phyloP scores from a whole-genome alignment of 305 asterid genomes.

The Fraxinus xanthoxyloides region DNA sequence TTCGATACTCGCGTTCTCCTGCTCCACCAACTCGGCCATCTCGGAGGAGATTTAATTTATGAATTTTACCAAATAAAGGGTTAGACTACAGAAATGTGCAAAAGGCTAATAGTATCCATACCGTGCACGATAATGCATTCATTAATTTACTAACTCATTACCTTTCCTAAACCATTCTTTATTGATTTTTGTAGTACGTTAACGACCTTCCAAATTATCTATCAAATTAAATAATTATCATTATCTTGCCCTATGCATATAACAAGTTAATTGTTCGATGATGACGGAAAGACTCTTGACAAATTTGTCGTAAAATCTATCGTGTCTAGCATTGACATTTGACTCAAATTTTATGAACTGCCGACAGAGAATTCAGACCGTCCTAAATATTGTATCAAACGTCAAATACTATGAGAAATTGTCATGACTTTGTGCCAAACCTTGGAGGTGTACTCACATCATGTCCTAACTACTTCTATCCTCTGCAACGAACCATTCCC shows the following conservation, averaged over 20 bases:
- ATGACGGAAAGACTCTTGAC: not conserved
- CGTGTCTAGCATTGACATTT: not conserved
- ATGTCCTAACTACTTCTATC: slow-evolving; percentile 1
- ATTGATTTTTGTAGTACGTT: not conserved
- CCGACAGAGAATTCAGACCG: not conserved
- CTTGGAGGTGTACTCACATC: not conserved
- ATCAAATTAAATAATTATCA: not conserved
- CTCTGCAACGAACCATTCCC: not conserved
- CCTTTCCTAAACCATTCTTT: not conserved
- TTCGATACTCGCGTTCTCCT: too few species aligned
- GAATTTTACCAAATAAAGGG: not conserved
- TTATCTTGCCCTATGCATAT: not conserved
- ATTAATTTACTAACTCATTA: not conserved
- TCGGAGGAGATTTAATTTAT: too few species aligned
- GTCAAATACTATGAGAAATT: not conserved
- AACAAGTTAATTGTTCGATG: not conserved
- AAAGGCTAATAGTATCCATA: not conserved
- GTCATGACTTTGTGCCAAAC: not conserved
- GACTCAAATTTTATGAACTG: not conserved
- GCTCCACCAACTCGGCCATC: too few species aligned
- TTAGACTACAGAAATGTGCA: not conserved
- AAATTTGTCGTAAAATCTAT: not conserved
- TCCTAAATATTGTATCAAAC: not conserved
- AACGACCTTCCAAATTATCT: not conserved
- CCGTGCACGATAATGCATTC: not conserved